Evolutionary conservation across 805 yeast genomes (phyloP).

Genomic region (Nakazawaea ambrosiae): DNA sequence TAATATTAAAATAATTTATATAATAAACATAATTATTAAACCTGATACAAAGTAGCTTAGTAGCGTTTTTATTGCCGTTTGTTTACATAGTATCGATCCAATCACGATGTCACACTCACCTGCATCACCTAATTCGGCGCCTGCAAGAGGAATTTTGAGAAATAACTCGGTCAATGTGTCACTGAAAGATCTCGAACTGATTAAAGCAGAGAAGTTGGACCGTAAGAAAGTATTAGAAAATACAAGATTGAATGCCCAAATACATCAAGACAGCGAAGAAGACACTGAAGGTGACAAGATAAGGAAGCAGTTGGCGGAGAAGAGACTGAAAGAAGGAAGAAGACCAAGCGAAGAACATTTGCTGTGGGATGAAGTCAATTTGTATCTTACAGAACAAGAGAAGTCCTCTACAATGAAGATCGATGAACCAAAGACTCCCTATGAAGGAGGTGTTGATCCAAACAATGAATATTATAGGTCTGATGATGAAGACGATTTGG

Average conservation of each 20-base stretch:
- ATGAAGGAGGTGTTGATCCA: slow-evolving; percentile 83
- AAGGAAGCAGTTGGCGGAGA: slow-evolving; percentile 35
- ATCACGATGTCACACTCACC: slow-evolving; percentile 9
- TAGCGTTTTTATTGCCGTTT: no score
- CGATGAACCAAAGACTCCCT: slow-evolving; percentile 95
- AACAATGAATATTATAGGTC: slow-evolving; percentile 70
- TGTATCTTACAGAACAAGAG: slow-evolving; percentile 68
- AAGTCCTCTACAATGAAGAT: slow-evolving; percentile 71
- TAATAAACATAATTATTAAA: no score
- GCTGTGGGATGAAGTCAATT: slow-evolving; percentile 81
- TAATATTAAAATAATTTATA: no score
- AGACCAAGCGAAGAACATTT: slow-evolving; percentile 33
- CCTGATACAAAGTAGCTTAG: no score
- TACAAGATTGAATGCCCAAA: slow-evolving; percentile 66
- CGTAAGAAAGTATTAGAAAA: slow-evolving; percentile 73
- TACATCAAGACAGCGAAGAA: slow-evolving; percentile 14
- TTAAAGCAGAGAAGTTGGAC: slow-evolving; percentile 21
- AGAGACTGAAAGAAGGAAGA: slow-evolving; percentile 13
- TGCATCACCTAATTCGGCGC: slow-evolving; percentile 8
- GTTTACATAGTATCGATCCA: no score
- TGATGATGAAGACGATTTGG: slow-evolving; percentile 56
- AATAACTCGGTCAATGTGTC: slow-evolving; percentile 17
- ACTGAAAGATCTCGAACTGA: slow-evolving; percentile 14
- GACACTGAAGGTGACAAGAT: slow-evolving; percentile 36
- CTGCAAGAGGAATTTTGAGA: slow-evolving; percentile 26